Evolutionary conservation across 176 grass and related monocot species (phyloP).

Genomic region (Aechmea fasciata): DNA sequence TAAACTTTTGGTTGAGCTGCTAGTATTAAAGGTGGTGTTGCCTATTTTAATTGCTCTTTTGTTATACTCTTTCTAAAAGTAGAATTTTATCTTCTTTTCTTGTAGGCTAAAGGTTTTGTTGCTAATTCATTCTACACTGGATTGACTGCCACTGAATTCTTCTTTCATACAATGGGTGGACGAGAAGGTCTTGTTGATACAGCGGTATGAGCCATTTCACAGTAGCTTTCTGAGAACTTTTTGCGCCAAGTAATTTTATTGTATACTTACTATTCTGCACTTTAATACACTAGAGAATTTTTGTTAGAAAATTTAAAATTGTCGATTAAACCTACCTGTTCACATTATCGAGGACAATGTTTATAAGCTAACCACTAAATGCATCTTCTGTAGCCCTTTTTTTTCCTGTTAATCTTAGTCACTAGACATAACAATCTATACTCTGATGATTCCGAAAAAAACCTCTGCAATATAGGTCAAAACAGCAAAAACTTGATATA

Average conservation of each 20-base stretch:
- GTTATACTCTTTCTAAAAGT: neutral
- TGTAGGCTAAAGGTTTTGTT: constrained; percentile 96
- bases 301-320: neutral
- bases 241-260: neutral
- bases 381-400: too few species aligned
- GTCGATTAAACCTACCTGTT: too few species aligned
- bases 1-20: too few species aligned
- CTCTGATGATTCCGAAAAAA: constrained; percentile 4
- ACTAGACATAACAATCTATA: neutral
- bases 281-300: neutral
- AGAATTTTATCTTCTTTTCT: constrained; percentile 21
- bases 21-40: too few species aligned
- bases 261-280: neutral
- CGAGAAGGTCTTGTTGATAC: constrained; percentile 98
- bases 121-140: constrained; percentile 96
- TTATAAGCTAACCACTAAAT: too few species aligned
- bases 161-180: constrained; percentile 98
- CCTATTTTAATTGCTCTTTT: neutral
- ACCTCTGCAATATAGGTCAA: constrained; percentile 54
- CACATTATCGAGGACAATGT: too few species aligned
- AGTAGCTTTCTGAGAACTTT: constrained; percentile 9
- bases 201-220: constrained; percentile 44
- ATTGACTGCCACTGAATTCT: constrained; percentile 89
- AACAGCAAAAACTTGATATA: constrained; percentile 99
- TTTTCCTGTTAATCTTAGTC: neutral